Conservation (phyloP, 2,329 filamentous ascomycete species). For the Plenodomus tracheiphilus region DNA sequence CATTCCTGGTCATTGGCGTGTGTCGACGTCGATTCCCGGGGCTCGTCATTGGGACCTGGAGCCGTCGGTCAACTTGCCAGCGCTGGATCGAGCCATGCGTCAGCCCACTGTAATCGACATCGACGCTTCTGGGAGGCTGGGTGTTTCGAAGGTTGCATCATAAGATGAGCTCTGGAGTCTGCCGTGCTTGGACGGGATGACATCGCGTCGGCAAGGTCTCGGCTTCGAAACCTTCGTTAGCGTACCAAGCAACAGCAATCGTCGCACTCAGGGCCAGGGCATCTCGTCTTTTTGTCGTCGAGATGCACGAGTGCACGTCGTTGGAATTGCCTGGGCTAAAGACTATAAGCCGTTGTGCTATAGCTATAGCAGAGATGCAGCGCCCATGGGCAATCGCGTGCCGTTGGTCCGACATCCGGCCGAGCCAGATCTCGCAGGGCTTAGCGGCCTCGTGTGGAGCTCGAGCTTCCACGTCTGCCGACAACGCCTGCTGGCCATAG, state of each 20-base stretch:
- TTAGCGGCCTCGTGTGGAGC: too few species aligned
- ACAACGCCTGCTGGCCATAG: conserved; percentile 1
- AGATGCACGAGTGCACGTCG: neutral
- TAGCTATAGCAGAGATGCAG: conserved; percentile 3
- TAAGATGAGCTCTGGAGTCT: neutral
- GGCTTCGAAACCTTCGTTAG: neutral
- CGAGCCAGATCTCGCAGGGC: conserved; percentile 1
- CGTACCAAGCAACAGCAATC: neutral
- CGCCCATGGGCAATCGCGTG: conserved; percentile 3
- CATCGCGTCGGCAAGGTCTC: neutral
- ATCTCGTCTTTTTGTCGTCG: neutral
- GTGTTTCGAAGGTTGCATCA: neutral
- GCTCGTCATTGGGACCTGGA: conserved; percentile 5
- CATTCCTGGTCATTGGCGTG: conserved; percentile 1
- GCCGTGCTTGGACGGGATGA: neutral
- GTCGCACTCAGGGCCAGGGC: neutral
- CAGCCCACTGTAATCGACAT: conserved; percentile 9
- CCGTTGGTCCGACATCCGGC: conserved; percentile 13
- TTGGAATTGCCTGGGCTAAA: neutral
- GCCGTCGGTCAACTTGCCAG: neutral
- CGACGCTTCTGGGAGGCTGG: neutral
- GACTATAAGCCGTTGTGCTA: conserved; percentile 9
- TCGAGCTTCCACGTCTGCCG: conserved; percentile 8
- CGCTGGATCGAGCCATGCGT: conserved; percentile 7
- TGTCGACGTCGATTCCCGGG: neutral